Percentiles rank a stretch among this genome's conserved stretches.
Evolutionary conservation across 108 stramenopile genomes (phyloP).

Genomic region (Fistulifera solaris): DNA sequence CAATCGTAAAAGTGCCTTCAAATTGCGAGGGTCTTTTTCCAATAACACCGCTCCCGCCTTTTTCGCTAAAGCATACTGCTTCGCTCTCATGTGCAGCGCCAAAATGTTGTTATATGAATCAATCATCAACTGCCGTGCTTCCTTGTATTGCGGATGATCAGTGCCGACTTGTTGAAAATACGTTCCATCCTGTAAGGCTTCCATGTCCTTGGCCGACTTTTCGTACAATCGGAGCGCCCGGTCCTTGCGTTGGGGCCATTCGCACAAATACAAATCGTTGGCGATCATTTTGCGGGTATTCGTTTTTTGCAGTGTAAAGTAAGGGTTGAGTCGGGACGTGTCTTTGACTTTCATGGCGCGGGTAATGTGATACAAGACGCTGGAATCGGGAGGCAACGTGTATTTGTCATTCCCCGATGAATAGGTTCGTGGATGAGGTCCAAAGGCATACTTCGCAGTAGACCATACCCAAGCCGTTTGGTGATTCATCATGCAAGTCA

Average conservation of each 20-base stretch:
- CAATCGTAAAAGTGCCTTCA: constrained; percentile 33
- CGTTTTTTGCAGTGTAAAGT: constrained; percentile 38
- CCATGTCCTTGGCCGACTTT: constrained; percentile 27
- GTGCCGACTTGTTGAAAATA: constrained; percentile 20
- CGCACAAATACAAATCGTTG: constrained; percentile 38
- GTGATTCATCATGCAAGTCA: constrained; percentile 27
- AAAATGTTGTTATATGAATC: constrained; percentile 43
- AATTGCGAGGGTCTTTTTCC: constrained; percentile 25
- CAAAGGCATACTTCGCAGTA: constrained; percentile 41
- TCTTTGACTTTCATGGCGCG: constrained; percentile 24
- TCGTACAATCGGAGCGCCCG: constrained; percentile 29
- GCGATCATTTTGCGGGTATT: constrained; percentile 29
- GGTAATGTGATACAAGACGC: constrained; percentile 26
- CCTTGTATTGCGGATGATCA: constrained; percentile 32
- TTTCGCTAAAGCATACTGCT: constrained; percentile 34
- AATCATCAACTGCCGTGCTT: constrained; percentile 19
- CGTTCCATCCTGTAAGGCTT: constrained; percentile 24
- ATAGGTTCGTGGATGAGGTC: constrained; percentile 1
- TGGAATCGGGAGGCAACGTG: constrained; percentile 35
- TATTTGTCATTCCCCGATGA: constrained; percentile 3
- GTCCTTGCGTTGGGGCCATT: constrained; percentile 12
- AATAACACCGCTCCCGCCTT: constrained; percentile 24
- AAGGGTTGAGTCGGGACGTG: constrained; percentile 33
- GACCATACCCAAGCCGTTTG: constrained; percentile 27
- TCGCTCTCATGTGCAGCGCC: constrained; percentile 27